Evolutionary conservation across 768 basidiomycete genomes (phyloP), one percentile per base, ranked within the genome.

Genomic region (Plicaturopsis crispa): DNA sequence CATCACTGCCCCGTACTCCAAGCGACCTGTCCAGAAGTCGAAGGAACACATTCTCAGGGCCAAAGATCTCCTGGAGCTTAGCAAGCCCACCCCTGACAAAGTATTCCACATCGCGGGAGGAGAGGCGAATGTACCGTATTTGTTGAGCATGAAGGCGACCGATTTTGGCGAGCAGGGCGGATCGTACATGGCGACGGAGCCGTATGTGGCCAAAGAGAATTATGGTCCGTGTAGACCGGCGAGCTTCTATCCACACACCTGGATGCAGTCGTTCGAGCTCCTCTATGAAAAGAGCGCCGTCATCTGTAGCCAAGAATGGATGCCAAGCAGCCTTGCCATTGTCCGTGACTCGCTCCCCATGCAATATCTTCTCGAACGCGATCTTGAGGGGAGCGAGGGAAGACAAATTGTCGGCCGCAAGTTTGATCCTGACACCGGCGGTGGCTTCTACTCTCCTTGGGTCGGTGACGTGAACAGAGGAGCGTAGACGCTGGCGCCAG

Each of bases 281-380:
- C 1, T 59, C 47, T 33, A 88, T 37, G 51, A 70, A 85, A 0
- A 11, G 16, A 0, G 33, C 28, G 0, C 82, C 82, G 5, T 56
- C 55, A 0, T 47, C 41, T 4, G 62, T 45, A 16, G 51, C 50
- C 43, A 89, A 80, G 55, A 74, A 86, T 3, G 65, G 60, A 42
- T 87, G 79, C 84, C 84, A 89, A 6, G 72, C 59, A 2, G 66
- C 57, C 28, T 70, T 69, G 20, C 69, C 73, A 32, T 75, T 66
- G 13, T 70, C 48, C 19, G 57, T 64, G 23, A 84, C 53, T 2
- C 69, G 58, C 45, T 87, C 80, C 1, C 85, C 84, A 2, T 66
- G 70, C 0, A 81, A 50, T 8, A 80, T 60, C n/a, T 63, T 64
- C 49, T 84, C 81, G 16, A 85, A 66, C 44, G 77, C 66, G 2